Base-by-base conservation (phyloP, 2,329 filamentous ascomycete species). In the Venturia asperata region DNA sequence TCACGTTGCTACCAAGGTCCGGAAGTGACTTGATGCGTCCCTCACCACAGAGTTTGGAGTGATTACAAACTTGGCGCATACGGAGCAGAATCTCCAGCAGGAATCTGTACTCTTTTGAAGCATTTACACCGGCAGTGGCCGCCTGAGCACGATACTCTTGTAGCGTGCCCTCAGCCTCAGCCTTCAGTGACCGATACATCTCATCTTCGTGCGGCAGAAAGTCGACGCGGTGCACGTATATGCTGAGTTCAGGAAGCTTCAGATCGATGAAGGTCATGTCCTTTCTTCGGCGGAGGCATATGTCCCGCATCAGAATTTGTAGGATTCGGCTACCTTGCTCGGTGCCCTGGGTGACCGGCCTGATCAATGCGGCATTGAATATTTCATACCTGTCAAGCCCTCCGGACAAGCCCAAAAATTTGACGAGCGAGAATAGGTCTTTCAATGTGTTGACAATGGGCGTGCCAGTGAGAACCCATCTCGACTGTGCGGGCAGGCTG, bases 231-330 rank as follows among this genome's bases (percentile, higher is more conserved):
- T 94, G 87, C 6, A 94, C 80, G 69, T 88, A 92, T 72, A 93
- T 91, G 0, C 86, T 87, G 71, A 95, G 86, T 17, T 86, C 80
- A 0, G 92, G 91, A 10, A 96, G 80, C 67, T 86, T 88, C 24
- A 96, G 79, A 69, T 96, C 90, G 63, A 96, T 84, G 71, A 95
- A 96, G 5, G 83, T 82, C 91, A 96, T 96, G 65, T 93, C 87
- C 74, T 96, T 96, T 74, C 87, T 88, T 45, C 92, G 85, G 45
- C 92, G 85, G 27, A 96, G 80, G 70, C 90, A 94, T 60, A 96
- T 83, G 21, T 89, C 86, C n/a, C 82, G 81, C 85, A 96, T 92
- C 56, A 96, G 81, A 5, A 85, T 82, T 71, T 93, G 89, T 3
- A 95, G 81, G 3, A 93, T 78, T 13, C 82, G 75, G 61, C 85